phyloP scores from a whole-genome alignment of 148 eudicot genomes.

The Rhododendron vialii region DNA sequence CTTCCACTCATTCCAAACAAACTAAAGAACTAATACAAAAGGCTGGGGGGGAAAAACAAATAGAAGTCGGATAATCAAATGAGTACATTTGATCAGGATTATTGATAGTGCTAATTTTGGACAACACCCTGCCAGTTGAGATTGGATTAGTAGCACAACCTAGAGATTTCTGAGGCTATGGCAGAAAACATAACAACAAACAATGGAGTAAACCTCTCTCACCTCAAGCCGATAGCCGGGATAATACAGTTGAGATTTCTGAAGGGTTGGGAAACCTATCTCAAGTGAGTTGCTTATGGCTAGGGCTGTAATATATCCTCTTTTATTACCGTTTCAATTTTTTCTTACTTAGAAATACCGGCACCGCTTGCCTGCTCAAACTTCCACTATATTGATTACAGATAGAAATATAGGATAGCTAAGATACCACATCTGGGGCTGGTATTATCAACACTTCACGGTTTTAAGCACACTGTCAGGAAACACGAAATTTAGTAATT shows the following conservation, averaged over 20 bases:
- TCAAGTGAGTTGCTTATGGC: neutral
- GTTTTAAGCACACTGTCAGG: neutral
- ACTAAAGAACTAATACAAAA: too few species aligned
- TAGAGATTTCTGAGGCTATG: neutral
- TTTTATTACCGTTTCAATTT: neutral
- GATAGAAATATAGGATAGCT: neutral
- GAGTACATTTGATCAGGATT: neutral
- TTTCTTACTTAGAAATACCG: neutral
- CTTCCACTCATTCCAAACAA: neutral
- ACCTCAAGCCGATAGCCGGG: neutral
- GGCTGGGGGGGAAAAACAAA: neutral
- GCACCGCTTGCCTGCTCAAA: neutral
- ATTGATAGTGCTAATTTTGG: neutral
- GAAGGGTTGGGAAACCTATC: neutral
- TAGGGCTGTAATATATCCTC: neutral
- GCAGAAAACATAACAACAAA: neutral
- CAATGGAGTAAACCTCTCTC: neutral
- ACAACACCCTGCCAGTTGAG: neutral
- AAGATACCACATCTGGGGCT: neutral
- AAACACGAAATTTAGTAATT: neutral
- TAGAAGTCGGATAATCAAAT: neutral
- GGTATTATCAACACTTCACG: neutral
- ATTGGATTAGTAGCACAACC: neutral
- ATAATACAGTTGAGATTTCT: neutral
- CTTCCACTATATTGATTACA: neutral